Evolutionary conservation across 2,329 filamentous ascomycete genomes (phyloP).

Genomic region (Paradendryphiella salina): DNA sequence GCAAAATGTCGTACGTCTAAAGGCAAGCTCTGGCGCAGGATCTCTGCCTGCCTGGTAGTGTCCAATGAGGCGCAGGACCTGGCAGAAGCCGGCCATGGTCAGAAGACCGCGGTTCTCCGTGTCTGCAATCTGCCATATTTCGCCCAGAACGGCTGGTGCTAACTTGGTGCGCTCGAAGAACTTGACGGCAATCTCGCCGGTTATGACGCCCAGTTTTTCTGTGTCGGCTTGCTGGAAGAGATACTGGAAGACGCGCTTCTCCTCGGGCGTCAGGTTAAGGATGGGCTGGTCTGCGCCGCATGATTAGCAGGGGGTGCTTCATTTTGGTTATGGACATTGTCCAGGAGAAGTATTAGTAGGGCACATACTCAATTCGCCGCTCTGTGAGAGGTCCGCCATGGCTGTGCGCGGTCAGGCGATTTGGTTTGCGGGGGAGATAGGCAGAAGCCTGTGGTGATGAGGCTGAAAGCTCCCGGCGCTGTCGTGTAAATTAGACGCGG

Average conservation of each 20-base stretch:
- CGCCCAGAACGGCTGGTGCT: constrained; percentile 78
- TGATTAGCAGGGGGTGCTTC: constrained; percentile 30
- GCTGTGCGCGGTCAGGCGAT: constrained; percentile 26
- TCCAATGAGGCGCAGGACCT: constrained; percentile 90
- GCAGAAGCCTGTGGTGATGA: constrained; percentile 31
- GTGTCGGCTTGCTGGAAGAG: constrained; percentile 92
- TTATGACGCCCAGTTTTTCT: constrained; percentile 89
- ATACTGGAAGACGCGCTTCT: constrained; percentile 91
- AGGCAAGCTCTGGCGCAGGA: constrained; percentile 77
- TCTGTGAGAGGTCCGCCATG: constrained; percentile 44
- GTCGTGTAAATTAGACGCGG: constrained; percentile 34
- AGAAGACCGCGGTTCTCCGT: constrained; percentile 93
- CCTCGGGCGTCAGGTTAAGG: constrained; percentile 84
- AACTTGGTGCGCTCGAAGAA: constrained; percentile 97
- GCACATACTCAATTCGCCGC: constrained; percentile 43
- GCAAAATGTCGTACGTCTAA: constrained; percentile 61
- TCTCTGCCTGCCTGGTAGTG: constrained; percentile 89
- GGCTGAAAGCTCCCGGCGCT: constrained; percentile 37
- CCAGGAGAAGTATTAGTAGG: constrained; percentile 3
- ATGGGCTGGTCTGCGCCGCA: constrained; percentile 52
- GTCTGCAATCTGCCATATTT: constrained; percentile 99
- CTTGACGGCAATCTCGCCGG: constrained; percentile 91
- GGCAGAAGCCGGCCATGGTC: constrained; percentile 88
- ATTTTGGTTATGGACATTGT: constrained; percentile 1
- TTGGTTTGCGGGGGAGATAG: constrained; percentile 23